phyloP scores from a whole-genome alignment of 202 grass and related monocot species.

The Saccharum hybrid region DNA sequence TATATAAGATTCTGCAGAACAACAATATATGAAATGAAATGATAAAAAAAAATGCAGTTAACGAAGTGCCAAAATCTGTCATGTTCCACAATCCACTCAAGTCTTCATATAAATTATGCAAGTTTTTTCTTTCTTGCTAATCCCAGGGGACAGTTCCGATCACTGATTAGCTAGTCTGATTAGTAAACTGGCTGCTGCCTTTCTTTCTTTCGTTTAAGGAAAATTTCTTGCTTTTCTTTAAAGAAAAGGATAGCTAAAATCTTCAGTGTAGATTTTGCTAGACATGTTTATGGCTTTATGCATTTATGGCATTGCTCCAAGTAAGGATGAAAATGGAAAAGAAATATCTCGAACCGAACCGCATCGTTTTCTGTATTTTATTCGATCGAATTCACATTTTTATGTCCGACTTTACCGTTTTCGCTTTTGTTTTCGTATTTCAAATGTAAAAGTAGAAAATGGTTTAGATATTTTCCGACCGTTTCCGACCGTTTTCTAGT shows the following conservation, averaged over 20 bases:
- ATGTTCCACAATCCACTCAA: background rate
- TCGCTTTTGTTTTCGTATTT: too few relatives aligned
- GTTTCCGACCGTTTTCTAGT: too few relatives aligned
- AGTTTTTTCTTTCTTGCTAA: background rate
- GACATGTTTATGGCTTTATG: background rate
- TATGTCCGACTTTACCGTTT: too few relatives aligned
- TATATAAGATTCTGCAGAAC: background rate
- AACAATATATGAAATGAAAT: background rate
- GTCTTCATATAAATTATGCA: background rate
- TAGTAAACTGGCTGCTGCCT: background rate
- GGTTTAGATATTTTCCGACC: too few relatives aligned
- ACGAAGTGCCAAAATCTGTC: background rate
- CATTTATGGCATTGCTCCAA: constrained; percentile 13
- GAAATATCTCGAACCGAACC: too few relatives aligned
- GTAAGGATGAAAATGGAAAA: too few relatives aligned
- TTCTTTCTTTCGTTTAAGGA: background rate
- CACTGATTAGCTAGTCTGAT: constrained; percentile 1
- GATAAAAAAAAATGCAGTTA: background rate
- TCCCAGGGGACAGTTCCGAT: background rate
- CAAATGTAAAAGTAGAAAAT: too few relatives aligned
- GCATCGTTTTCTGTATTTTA: too few relatives aligned
- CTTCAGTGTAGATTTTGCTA: constrained; percentile 11
- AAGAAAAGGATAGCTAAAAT: background rate
- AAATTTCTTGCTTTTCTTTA: background rate
- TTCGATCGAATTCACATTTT: too few relatives aligned